phyloP scores from a whole-genome alignment of 306 rosid species.

The Cicer judaicum region DNA sequence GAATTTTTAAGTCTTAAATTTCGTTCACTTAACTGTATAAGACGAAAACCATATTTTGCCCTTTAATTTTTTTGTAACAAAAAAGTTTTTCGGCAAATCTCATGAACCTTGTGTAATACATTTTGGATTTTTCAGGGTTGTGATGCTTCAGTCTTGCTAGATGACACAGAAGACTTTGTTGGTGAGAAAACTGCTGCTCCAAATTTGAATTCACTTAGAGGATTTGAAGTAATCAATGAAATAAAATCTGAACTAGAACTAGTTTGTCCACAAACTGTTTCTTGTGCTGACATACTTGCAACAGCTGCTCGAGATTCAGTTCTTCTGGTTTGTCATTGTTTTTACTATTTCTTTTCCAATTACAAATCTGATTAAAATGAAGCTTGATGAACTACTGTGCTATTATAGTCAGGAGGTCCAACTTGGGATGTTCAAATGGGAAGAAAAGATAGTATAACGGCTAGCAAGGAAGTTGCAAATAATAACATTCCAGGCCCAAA shows the following conservation, averaged over 20 bases:
- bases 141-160: slow-evolving; percentile 85
- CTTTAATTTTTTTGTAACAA: too few relatives aligned
- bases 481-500: slow-evolving; percentile 82
- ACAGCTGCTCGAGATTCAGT: slow-evolving; percentile 83
- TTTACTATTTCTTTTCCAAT: background rate
- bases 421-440: slow-evolving; percentile 81
- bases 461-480: slow-evolving; percentile 70
- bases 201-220: slow-evolving; percentile 77
- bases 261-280: slow-evolving; percentile 75
- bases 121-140: slow-evolving; percentile 64
- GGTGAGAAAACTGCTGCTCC: slow-evolving; percentile 93
- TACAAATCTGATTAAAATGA: background rate
- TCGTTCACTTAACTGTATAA: too few relatives aligned
- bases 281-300: slow-evolving; percentile 91
- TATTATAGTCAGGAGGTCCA: slow-evolving; percentile 82
- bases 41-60: too few relatives aligned
- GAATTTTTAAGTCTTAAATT: too few relatives aligned
- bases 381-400: background rate
- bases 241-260: slow-evolving; percentile 73
- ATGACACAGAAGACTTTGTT: slow-evolving; percentile 59
- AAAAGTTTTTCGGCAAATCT: too few relatives aligned
- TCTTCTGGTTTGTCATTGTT: slow-evolving; percentile 58
- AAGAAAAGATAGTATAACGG: slow-evolving; percentile 72
- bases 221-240: slow-evolving; percentile 80
- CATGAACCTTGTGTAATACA: background rate